These are phyloP conservation scores for Blastocystis sp. DNA, from an alignment of 352 stramenopile species.

Conservation along the genomic window DNA sequence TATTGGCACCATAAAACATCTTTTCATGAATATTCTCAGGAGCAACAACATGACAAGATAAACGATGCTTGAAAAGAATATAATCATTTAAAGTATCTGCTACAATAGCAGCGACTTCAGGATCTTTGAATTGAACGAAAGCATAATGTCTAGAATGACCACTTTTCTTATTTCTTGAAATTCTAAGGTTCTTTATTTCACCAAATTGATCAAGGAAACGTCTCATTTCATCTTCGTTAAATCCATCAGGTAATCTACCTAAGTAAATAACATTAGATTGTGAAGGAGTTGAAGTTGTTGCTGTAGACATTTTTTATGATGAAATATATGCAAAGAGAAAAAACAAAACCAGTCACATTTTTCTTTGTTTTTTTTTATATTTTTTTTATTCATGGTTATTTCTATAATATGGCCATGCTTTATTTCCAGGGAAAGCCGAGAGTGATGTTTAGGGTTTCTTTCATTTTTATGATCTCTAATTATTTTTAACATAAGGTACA, in stretches of 20 bases:
- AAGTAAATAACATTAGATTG: constrained; percentile 72
- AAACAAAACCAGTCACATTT: too few relatives aligned
- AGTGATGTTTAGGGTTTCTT: too few relatives aligned
- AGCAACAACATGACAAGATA: constrained; percentile 72
- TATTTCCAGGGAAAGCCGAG: too few relatives aligned
- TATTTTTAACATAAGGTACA: too few relatives aligned
- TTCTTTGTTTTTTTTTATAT: too few relatives aligned
- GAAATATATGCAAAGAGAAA: too few relatives aligned
- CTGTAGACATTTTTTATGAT: too few relatives aligned
- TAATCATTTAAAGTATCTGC: constrained; percentile 79
- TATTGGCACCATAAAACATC: constrained; percentile 63
- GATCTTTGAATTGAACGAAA: constrained; percentile 77
- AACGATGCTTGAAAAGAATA: constrained; percentile 67
- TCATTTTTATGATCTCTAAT: too few relatives aligned
- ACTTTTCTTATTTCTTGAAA: constrained; percentile 76
- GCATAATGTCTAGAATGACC: constrained; percentile 74
- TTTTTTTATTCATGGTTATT: too few relatives aligned
- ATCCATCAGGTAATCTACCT: constrained; percentile 72
- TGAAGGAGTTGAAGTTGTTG: too few relatives aligned
- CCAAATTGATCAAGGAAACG: constrained; percentile 85
- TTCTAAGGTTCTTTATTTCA: constrained; percentile 58
- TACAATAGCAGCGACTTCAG: constrained; percentile 69
- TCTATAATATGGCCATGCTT: too few relatives aligned
- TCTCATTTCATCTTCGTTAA: constrained; percentile 77
- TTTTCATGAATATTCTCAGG: constrained; percentile 58